Percentiles rank a stretch among this genome's conserved stretches.
Evolutionary conservation across 768 basidiomycete genomes (phyloP).

Genomic region (Jaapia argillacea): DNA sequence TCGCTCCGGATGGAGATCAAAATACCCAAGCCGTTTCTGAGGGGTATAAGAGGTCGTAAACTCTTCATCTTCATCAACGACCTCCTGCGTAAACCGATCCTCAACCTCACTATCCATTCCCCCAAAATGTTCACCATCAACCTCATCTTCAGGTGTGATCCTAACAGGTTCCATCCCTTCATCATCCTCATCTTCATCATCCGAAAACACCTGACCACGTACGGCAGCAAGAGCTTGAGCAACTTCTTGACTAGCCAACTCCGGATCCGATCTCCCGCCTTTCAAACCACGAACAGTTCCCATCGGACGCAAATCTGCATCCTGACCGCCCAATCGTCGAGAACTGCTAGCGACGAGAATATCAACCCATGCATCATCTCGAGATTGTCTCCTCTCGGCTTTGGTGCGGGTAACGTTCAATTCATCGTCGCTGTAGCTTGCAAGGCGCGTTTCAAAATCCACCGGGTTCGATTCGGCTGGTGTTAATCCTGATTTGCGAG

Average conservation of each 20-base stretch:
- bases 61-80: slow-evolving; percentile 17
- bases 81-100: neutral
- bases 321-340: slow-evolving; percentile 46
- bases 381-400: slow-evolving; percentile 29
- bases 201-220: slow-evolving; percentile 25
- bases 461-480: slow-evolving; percentile 76
- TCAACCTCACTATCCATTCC: too few species aligned
- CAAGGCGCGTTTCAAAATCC: slow-evolving; percentile 76
- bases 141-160: slow-evolving; percentile 5
- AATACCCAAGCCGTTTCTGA: slow-evolving; percentile 49
- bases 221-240: slow-evolving; percentile 60
- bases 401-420: slow-evolving; percentile 18
- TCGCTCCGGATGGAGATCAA: slow-evolving; percentile 72
- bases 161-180: slow-evolving; percentile 16
- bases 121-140: slow-evolving; percentile 1
- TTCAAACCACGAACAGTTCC: slow-evolving; percentile 18
- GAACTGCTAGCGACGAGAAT: slow-evolving; percentile 59
- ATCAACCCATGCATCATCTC: slow-evolving; percentile 82
- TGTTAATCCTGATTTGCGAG: slow-evolving; percentile 37
- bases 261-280: slow-evolving; percentile 46
- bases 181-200: slow-evolving; percentile 27
- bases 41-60: slow-evolving; percentile 12
- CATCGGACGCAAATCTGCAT: slow-evolving; percentile 26
- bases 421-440: slow-evolving; percentile 46
- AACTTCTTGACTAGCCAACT: slow-evolving; percentile 63